Evolutionary conservation across 1,284 basidiomycete species (phyloP), one percentile per base, ranked within the genome.

Genomic region (Vanrija humicola): DNA sequence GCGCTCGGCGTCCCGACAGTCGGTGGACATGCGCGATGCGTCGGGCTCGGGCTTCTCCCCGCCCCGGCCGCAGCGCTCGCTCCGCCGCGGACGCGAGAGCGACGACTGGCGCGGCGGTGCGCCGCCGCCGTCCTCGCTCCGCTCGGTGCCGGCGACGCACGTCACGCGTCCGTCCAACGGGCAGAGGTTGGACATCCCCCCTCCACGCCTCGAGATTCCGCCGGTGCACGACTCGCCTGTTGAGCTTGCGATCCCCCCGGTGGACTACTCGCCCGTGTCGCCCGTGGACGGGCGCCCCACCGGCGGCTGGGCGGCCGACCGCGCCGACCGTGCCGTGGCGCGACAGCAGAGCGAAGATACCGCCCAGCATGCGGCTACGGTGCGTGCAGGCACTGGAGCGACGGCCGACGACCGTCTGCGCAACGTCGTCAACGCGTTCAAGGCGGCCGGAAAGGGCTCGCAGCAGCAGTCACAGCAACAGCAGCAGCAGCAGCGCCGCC

Each of bases 361-460:
- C 15, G 52, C 59, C 15, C 55, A 62, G 26, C 55, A 61, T 0
- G 54, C 64, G 7, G 57, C 43, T 12, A 43, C 29, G 23, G 51
- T 29, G 12, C 23, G 64, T 57, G 10, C 55, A 43, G n/a, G 54
- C 6, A 28, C 28, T 19, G 8, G 28, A 3, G 25, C 14, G 1
- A 19, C n/a, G 3, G 47, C 64, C 52, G 69, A 64, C 28, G 28
- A 28, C 28, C 28, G 28, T 56, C 50, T 75, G 23, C 50, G 70
- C 19, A 71, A 68, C 52, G 73, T 64, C 3, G 74, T 74, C 1
- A 68, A 68, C 6, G 73, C 72, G 12, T 75, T 76, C 55, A 70
- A 71, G 59, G 40, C 56, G 1, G 69, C 68, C 3, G 57, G 62
- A 2, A 66, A 58, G 52, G 48, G 56, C 9, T 43, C 26, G 8